phyloP scores from a whole-genome alignment of 148 eudicot species.

The Gaultheria prostrata region DNA sequence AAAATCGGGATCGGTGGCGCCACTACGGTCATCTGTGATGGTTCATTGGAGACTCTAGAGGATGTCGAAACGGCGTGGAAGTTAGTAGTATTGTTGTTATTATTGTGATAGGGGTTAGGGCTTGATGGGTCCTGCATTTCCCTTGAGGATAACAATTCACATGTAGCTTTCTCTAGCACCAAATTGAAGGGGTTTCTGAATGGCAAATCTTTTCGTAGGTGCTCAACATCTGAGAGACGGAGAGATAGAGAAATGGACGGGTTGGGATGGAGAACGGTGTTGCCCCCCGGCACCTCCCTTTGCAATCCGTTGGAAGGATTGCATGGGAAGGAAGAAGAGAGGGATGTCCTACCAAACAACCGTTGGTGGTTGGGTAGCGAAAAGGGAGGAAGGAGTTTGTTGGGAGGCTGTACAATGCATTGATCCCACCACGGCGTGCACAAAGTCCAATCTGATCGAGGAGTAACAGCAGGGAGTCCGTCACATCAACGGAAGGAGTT shows the following conservation, averaged over 20 bases:
- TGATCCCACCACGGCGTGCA: no score
- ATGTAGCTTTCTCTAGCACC: background rate
- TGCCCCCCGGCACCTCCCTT: background rate
- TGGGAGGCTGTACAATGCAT: no score
- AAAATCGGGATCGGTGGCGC: background rate
- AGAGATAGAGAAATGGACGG: background rate
- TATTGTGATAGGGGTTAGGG: background rate
- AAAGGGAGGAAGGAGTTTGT: background rate
- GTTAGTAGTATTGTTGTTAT: background rate
- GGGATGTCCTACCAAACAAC: background rate
- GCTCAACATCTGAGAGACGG: background rate
- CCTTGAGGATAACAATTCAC: background rate
- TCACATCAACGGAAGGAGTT: background rate
- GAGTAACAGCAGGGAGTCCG: no score
- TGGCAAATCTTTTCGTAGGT: background rate
- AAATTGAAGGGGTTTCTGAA: background rate
- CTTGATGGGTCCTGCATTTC: background rate
- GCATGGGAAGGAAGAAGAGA: background rate
- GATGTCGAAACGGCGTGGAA: background rate
- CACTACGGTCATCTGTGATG: background rate
- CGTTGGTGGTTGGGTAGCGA: background rate
- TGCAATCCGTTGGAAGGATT: background rate
- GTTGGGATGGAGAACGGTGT: background rate
- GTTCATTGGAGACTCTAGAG: background rate
- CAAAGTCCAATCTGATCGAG: no score